Conservation (phyloP, 108 stramenopile genomes). For the Pseudonitzschia pungens region DNA sequence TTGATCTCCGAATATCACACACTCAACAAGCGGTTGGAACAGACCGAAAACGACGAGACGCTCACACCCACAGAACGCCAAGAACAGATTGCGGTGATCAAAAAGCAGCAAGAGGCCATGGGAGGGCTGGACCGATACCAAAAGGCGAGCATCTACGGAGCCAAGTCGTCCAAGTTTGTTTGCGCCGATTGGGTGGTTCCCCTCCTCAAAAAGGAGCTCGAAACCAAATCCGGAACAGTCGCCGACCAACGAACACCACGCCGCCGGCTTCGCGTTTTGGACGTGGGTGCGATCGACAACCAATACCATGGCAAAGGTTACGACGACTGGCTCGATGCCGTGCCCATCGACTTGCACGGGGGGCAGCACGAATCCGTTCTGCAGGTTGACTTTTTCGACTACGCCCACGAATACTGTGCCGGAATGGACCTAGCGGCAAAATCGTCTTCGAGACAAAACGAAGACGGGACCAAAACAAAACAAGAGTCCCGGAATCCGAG, state of each 20-base stretch:
- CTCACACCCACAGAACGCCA: conserved; percentile 1
- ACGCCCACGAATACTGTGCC: conserved; percentile 10
- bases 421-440: background rate
- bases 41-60: conserved; percentile 9
- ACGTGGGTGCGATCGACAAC: conserved; percentile 20
- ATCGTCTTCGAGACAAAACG: background rate
- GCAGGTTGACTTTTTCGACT: conserved; percentile 18
- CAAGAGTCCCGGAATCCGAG: background rate
- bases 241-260: background rate
- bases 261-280: conserved; percentile 6
- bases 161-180: conserved; percentile 19
- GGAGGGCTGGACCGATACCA: conserved; percentile 18
- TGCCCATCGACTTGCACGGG: conserved; percentile 21
- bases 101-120: conserved; percentile 12
- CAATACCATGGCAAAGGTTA: conserved; percentile 2
- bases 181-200: conserved; percentile 25
- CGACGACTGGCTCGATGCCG: conserved; percentile 20
- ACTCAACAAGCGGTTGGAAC: conserved; percentile 19
- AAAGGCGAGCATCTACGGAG: conserved; percentile 20
- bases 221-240: background rate
- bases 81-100: background rate
- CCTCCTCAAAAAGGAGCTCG: conserved; percentile 1
- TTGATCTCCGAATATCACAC: conserved; percentile 17
- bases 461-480: background rate
- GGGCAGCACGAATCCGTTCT: conserved; percentile 15